Evolutionary conservation across 2,329 filamentous ascomycete genomes (phyloP).

Genomic region (Helotiales sp.): DNA sequence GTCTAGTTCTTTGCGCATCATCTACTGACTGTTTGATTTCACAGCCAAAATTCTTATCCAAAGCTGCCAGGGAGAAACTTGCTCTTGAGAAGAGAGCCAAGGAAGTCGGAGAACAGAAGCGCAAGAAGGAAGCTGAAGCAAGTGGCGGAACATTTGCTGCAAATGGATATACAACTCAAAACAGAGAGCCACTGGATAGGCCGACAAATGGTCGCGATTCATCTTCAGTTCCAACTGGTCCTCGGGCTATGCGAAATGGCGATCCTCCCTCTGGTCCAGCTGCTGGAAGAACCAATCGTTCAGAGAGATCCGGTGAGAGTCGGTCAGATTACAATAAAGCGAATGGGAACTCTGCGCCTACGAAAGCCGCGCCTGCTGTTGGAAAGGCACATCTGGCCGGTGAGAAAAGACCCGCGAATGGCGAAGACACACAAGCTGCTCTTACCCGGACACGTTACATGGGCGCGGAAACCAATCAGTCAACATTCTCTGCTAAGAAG

Average conservation of each 20-base stretch:
- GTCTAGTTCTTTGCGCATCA: constrained; percentile 34
- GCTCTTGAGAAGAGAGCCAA: constrained; percentile 79
- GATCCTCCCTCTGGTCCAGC: constrained; percentile 54
- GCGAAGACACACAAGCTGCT: constrained; percentile 72
- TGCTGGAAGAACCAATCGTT: constrained; percentile 34
- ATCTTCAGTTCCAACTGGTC: constrained; percentile 68
- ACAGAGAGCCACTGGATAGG: constrained; percentile 33
- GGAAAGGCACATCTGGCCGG: constrained; percentile 43
- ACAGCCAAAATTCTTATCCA: constrained; percentile 82
- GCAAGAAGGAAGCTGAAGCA: constrained; percentile 46
- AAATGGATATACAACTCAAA: constrained; percentile 35
- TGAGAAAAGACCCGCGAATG: constrained; percentile 45
- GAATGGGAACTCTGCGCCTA: constrained; percentile 32
- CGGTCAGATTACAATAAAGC: constrained; percentile 1
- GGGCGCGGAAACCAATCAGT: constrained; percentile 85
- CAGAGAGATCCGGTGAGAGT: constrained; percentile 12
- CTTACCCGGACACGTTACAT: constrained; percentile 84
- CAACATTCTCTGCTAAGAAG: constrained; percentile 93
- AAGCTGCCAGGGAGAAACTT: constrained; percentile 78
- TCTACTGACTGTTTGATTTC: constrained; percentile 36
- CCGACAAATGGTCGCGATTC: constrained; percentile 37
- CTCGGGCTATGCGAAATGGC: constrained; percentile 66
- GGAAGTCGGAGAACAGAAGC: constrained; percentile 68
- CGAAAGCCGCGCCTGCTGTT: constrained; percentile 36
- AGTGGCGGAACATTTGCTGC: constrained; percentile 26